Evolutionary conservation across 345 rosid species (phyloP).

Genomic region (Heritiera littoralis): DNA sequence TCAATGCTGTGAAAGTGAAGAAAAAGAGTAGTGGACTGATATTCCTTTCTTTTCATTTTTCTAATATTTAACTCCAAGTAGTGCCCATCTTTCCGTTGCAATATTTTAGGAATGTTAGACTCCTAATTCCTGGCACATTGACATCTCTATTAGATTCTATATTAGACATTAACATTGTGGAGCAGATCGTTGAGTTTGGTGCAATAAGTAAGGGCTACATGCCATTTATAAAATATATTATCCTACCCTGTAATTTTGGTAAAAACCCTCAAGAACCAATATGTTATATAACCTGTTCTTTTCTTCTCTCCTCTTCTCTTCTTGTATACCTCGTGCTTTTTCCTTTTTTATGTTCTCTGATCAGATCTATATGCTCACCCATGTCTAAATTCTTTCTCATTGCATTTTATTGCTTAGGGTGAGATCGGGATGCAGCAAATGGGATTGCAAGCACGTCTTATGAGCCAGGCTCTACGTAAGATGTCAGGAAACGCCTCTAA

Average conservation of each 20-base stretch:
- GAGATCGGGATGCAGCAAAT: slow-evolving; percentile 99
- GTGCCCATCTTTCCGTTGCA: not conserved
- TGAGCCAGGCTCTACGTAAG: slow-evolving; percentile 99
- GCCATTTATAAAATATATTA: not conserved
- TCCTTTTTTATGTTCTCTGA: not conserved
- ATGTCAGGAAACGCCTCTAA: slow-evolving; percentile 99
- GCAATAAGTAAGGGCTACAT: not conserved
- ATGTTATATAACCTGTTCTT: not conserved
- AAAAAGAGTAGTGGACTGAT: not conserved
- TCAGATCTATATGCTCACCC: slow-evolving; percentile 11
- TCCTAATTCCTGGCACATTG: not conserved
- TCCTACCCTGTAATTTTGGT: not conserved
- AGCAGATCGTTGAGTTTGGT: not conserved
- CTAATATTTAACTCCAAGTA: not conserved
- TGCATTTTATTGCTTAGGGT: slow-evolving; percentile 49
- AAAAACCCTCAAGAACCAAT: not conserved
- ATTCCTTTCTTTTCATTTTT: not conserved
- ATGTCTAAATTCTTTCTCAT: slow-evolving; percentile 12
- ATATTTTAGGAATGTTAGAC: not conserved
- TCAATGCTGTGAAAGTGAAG: not conserved
- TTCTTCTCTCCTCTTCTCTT: not conserved
- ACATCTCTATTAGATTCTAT: not conserved
- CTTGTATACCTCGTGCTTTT: not conserved
- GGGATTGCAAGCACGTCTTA: slow-evolving; percentile 97
- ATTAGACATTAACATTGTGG: not conserved